Evolutionary conservation across 2,329 filamentous ascomycete genomes (phyloP), one percentile per base, ranked within the genome.

Genomic region (Gliomastix tumulicola): DNA sequence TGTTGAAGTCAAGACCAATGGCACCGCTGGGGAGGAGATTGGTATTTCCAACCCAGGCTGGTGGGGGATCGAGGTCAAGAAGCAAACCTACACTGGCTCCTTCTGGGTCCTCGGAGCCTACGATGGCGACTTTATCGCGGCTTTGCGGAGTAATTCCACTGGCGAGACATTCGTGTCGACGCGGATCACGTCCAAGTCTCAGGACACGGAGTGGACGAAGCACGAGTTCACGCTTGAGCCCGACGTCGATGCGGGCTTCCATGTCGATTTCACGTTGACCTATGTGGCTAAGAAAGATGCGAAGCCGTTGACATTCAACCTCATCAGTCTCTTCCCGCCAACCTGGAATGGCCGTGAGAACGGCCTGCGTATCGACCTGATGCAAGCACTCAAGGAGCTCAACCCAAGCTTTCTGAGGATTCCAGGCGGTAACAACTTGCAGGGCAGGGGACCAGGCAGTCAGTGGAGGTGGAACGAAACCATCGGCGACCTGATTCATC

Each of bases 381-480:
- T 21, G 13, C n/a, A 39, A 17, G 18, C 37, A 7, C 15, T 39
- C 8, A 21, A 17, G 9, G 37, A 39, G n/a, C 32, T 35, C 4
- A 28, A 28, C 10, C n/a, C 31, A 7, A 39, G 21, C 20, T 39
- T 30, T 13, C 12, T 39, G 22, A 22, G 32, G 12, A 10, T 39
- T 12, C 32, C 37, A 3, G 37, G 37, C 8, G 37, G 37, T n/a
- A 39, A 39, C 16, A 39, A 39, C 33, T 19, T 39, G 8, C n/a
- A 39, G 32, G 37, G 37, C 4, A n/a, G 15, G n/a, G 11, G 4
- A 11, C 10, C 19, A 9, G 21, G 21, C 12, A 35, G 21, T 19
- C 6, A 42, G 12, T 59, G 51, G 55, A 39, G 46, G 33, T 60
- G 53, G 63, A 66, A 66, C 33, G 44, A 54, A 22, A 67, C 62